Conservation (phyloP, 371 early-diverging fungal genomes). For the Mortierella sp. region DNA sequence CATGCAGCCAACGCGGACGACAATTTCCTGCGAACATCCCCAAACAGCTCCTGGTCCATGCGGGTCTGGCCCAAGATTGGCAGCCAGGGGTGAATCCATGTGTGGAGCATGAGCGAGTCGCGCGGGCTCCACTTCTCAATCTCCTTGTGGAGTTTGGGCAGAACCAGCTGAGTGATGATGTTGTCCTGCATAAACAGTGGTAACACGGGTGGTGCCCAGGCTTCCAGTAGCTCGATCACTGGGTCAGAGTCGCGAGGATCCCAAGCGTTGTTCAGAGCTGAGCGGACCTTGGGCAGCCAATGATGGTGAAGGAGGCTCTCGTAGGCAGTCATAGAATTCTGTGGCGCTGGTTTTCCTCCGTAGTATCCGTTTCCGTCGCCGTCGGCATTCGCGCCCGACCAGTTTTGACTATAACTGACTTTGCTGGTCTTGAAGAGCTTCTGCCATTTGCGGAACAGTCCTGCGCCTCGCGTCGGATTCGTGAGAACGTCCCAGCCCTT, state of each 20-base stretch:
- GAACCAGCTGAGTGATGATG: conserved; percentile 79
- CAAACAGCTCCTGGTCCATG: conserved; percentile 68
- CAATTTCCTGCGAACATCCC: conserved; percentile 76
- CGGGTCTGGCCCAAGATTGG: conserved; percentile 73
- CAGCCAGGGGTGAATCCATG: conserved; percentile 91
- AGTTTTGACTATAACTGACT: conserved; percentile 21
- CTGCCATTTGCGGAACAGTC: conserved; percentile 69
- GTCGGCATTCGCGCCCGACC: conserved; percentile 17
- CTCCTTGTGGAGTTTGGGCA: conserved; percentile 80
- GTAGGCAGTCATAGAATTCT: conserved; percentile 77
- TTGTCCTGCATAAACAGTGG: conserved; percentile 83
- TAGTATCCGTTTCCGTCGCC: conserved; percentile 17
- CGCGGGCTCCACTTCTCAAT: conserved; percentile 81
- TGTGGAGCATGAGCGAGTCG: conserved; percentile 78
- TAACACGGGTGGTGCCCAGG: conserved; percentile 78
- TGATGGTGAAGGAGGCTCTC: conserved; percentile 83
- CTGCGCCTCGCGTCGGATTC: conserved; percentile 70
- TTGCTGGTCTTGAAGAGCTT: conserved; percentile 58
- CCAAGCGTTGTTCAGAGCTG: conserved; percentile 87
- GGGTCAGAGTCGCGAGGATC: conserved; percentile 77
- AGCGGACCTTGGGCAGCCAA: conserved; percentile 86
- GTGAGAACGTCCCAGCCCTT: conserved; percentile 77
- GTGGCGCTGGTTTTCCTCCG: conserved; percentile 19
- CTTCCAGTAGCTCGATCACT: conserved; percentile 75
- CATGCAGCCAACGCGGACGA: conserved; percentile 71